Conservation (phyloP, 805 yeast species). For the Candida ovalis region DNA sequence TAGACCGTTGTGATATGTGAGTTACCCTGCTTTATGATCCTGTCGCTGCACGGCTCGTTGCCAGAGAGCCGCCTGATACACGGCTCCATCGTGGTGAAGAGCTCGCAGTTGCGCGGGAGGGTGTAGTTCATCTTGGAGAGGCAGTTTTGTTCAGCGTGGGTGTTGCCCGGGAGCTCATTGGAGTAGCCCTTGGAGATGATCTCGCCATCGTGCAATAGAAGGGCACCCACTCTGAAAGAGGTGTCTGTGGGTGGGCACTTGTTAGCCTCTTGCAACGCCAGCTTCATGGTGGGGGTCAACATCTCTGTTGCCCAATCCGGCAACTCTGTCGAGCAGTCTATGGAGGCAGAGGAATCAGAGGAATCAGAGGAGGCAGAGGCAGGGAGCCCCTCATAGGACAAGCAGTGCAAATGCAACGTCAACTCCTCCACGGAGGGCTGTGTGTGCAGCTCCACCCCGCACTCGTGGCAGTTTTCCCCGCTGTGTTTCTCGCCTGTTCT, state of each 20-base stretch:
- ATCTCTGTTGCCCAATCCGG: constrained; percentile 80
- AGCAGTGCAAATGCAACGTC: neutral
- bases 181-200: constrained; percentile 83
- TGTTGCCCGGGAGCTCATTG: constrained; percentile 88
- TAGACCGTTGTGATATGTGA: constrained; percentile 64
- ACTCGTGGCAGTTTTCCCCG: neutral
- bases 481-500: neutral
- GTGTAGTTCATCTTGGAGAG: constrained; percentile 56
- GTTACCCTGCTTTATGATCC: constrained; percentile 50
- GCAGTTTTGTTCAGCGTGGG: constrained; percentile 97
- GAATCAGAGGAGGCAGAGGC: too few species aligned
- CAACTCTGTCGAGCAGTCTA: constrained; percentile 72
- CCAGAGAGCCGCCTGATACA: constrained; percentile 89
- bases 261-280: constrained; percentile 74
- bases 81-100: constrained; percentile 98
- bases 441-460: neutral
- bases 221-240: constrained; percentile 94
- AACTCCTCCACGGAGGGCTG: neutral
- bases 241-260: constrained; percentile 80
- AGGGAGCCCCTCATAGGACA: neutral
- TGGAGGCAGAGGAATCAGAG: too few species aligned
- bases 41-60: constrained; percentile 79
- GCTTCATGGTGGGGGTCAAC: constrained; percentile 59
- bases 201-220: constrained; percentile 61
- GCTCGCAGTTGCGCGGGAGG: constrained; percentile 71